Evolutionary conservation across 371 early-diverging fungal genomes (phyloP), one percentile per base, ranked within the genome.

Genomic region (Lichtheimia ramosa): DNA sequence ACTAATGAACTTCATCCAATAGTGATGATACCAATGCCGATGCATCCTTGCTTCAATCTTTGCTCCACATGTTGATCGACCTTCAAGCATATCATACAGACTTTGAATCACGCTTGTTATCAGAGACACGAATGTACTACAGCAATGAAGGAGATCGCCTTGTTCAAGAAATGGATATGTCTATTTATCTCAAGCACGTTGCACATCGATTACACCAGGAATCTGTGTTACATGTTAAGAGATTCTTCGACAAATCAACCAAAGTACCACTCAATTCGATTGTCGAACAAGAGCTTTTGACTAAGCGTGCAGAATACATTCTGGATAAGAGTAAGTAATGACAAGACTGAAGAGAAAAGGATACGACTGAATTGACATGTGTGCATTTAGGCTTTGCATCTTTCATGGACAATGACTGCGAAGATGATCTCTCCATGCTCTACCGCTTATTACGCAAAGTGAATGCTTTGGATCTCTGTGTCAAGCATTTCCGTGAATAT

Each of bases 31-130:
- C 85, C 18, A 67, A 68, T 6, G 70, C 85, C 15, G 75, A 87
- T 50, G 71, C 81, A 2, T 48, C 68, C 12, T 61, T 89, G 18
- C 65, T 94, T 16, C 75, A 83, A 25, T 82, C 87, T 1, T 73
- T 89, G 21, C 59, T 93, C 41, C 83, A 84, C 14, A 94, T 95
- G 92, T 67, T 92, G 51, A 68, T 89, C 40, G 95, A 94, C 49
- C 83, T 96, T n/a, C 71, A 75, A 3, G 61, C 93, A 20, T 95
- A 95, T 69, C 67, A 79, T 40, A 71, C 79, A 3, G 82, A 76
- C 20, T 93, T 96, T 68, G 91, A 94, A 71, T 61, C 66, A 12
- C 65, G 74, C 0, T 85, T 93, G 34, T 62, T 93, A 46, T 74
- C 77, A 24, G 71, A 74, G 13, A 88, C 94, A 0, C 77, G 83